Evolutionary conservation across 2,329 filamentous ascomycete species (phyloP).

Genomic region (Fusarium sp.): DNA sequence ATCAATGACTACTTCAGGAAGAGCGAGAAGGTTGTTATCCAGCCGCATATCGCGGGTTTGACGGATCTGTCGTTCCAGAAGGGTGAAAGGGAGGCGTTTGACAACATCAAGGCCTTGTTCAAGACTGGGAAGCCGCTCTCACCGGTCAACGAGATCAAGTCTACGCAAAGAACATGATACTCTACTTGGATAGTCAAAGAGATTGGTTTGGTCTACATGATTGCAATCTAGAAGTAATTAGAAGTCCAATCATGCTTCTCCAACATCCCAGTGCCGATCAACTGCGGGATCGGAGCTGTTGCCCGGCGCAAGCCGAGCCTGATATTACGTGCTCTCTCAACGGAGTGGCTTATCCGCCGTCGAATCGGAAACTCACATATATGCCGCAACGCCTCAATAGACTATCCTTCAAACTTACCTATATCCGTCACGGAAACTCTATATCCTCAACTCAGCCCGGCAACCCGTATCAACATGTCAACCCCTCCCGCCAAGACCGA

Average conservation of each 20-base stretch:
- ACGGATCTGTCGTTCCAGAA: constrained; percentile 58
- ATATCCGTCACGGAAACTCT: not conserved
- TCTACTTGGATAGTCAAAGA: not conserved
- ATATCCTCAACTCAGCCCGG: not conserved
- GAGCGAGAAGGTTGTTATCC: constrained; percentile 56
- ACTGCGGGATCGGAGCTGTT: not conserved
- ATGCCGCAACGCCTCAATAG: not conserved
- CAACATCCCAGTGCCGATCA: not conserved
- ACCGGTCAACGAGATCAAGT: constrained; percentile 48
- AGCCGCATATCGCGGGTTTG: constrained; percentile 59
- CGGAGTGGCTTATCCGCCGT: not conserved
- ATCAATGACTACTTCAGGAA: constrained; percentile 54
- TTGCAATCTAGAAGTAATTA: not conserved
- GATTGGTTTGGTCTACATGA: not conserved
- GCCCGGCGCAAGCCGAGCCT: not conserved
- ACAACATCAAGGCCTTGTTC: constrained; percentile 57
- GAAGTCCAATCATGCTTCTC: not conserved
- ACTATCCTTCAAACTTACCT: not conserved
- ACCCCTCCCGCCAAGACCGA: constrained; percentile 1
- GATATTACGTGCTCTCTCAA: not conserved
- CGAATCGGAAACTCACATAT: not conserved
- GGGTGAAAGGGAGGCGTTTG: constrained; percentile 58
- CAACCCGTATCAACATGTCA: not conserved
- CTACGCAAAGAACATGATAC: not conserved
- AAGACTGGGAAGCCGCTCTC: constrained; percentile 52